Percentiles rank a stretch among this genome's conserved stretches.
phyloP scores from a whole-genome alignment of 768 basidiomycete species.

The Suillus hirtellus region DNA sequence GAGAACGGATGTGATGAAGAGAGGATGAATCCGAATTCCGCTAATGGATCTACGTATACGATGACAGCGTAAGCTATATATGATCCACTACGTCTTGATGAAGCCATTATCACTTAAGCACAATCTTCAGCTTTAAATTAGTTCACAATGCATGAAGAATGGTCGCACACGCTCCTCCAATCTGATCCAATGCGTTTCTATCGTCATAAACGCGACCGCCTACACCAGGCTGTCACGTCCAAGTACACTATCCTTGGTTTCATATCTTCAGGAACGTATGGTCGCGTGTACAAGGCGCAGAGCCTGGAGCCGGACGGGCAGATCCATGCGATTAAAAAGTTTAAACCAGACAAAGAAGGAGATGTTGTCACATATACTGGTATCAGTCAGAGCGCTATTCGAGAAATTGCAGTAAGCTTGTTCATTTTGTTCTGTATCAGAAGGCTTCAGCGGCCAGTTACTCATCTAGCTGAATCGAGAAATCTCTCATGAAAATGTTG shows the following conservation, averaged over 20 bases:
- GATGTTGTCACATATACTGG: constrained; percentile 95
- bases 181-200: constrained; percentile 86
- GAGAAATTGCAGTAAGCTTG: constrained; percentile 87
- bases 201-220: constrained; percentile 72
- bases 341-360: constrained; percentile 99
- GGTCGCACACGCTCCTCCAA: constrained; percentile 36
- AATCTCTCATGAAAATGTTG: constrained; percentile 88
- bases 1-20: background rate
- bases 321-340: constrained; percentile 97
- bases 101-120: background rate
- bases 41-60: background rate
- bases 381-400: constrained; percentile 94
- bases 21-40: background rate
- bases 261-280: constrained; percentile 98
- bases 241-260: constrained; percentile 95
- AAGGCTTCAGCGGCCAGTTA: background rate
- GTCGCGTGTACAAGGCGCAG: constrained; percentile 96
- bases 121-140: background rate
- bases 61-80: background rate
- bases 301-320: constrained; percentile 66
- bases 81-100: background rate
- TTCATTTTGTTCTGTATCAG: background rate
- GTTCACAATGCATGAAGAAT: constrained; percentile 35
- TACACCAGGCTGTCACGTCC: constrained; percentile 65
- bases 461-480: constrained; percentile 76